Conservation (phyloP, 2,329 filamentous ascomycete species). For the Alternaria conjuncta region DNA sequence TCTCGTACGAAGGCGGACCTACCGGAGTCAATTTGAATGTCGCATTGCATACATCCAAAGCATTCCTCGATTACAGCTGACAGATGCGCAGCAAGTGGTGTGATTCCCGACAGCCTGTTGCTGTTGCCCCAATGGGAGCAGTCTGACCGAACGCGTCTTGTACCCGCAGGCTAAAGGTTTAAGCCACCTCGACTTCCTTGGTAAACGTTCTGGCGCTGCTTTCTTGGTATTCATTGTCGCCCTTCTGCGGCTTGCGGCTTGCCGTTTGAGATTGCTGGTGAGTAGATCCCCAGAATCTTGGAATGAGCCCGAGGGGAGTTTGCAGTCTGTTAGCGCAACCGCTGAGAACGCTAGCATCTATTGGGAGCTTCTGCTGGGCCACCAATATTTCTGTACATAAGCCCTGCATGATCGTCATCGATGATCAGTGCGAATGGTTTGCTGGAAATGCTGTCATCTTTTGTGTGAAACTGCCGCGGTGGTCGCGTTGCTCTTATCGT, state of each 20-base stretch:
- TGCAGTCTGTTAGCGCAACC: conserved; percentile 6
- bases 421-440: conserved; percentile 25
- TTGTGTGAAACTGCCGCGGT: conserved; percentile 15
- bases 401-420: conserved; percentile 44
- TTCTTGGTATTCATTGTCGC: background rate
- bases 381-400: conserved; percentile 49
- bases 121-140: background rate
- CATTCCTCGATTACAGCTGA: conserved; percentile 7
- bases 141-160: conserved; percentile 5
- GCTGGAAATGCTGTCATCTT: conserved; percentile 32
- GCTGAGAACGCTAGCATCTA: conserved; percentile 16
- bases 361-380: conserved; percentile 36
- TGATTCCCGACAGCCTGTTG: background rate
- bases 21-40: conserved; percentile 5
- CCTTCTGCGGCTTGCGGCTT: background rate
- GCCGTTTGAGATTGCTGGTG: conserved; percentile 17
- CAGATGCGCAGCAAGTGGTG: conserved; percentile 14
- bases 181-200: background rate
- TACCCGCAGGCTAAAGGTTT: conserved; percentile 20
- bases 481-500: conserved; percentile 20
- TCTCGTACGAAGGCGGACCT: background rate
- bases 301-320: conserved; percentile 1
- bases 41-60: conserved; percentile 10
- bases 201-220: background rate
- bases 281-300: conserved; percentile 10